Conservation (phyloP, 2,329 filamentous ascomycete genomes). For the Cytospora piceicola region DNA sequence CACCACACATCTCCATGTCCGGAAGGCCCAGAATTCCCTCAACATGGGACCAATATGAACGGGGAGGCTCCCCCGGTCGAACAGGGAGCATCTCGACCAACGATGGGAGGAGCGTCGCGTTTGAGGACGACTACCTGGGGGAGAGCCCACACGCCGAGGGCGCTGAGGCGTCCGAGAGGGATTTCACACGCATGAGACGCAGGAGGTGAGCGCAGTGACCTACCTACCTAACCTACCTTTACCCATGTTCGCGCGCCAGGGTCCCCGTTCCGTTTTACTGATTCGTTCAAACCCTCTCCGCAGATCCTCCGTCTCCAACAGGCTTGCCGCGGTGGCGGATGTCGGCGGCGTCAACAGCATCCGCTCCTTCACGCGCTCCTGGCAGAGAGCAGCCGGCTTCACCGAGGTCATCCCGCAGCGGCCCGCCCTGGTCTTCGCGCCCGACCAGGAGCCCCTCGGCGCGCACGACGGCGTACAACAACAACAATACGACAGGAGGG, state of each 20-base stretch:
- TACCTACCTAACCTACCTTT: conserved; percentile 35
- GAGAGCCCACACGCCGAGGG: conserved; percentile 40
- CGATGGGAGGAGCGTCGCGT: conserved; percentile 47
- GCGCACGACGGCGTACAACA: conserved; percentile 42
- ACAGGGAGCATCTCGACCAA: conserved; percentile 46
- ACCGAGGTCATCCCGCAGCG: conserved; percentile 82
- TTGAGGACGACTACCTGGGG: conserved; percentile 52
- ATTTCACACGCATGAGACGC: conserved; percentile 36
- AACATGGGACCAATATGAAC: conserved; percentile 53
- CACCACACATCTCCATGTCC: conserved; percentile 24
- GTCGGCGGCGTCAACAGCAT: conserved; percentile 92
- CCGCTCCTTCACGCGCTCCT: conserved; percentile 89
- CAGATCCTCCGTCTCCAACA: conserved; percentile 63
- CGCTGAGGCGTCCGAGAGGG: conserved; percentile 38
- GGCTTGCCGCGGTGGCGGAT: conserved; percentile 63
- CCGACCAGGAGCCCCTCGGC: conserved; percentile 55
- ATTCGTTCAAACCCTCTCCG: not conserved
- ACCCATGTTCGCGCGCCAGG: not conserved
- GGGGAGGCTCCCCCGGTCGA: conserved; percentile 44
- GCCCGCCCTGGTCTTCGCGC: conserved; percentile 70
- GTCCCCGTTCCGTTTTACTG: conserved; percentile 16
- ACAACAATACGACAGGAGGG: conserved; percentile 48
- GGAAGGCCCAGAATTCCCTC: conserved; percentile 41
- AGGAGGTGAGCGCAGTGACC: conserved; percentile 40
- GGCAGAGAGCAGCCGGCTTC: conserved; percentile 89